Conservation (phyloP, 2,329 filamentous ascomycete species). For the Thermothelomyces thermophilus region DNA sequence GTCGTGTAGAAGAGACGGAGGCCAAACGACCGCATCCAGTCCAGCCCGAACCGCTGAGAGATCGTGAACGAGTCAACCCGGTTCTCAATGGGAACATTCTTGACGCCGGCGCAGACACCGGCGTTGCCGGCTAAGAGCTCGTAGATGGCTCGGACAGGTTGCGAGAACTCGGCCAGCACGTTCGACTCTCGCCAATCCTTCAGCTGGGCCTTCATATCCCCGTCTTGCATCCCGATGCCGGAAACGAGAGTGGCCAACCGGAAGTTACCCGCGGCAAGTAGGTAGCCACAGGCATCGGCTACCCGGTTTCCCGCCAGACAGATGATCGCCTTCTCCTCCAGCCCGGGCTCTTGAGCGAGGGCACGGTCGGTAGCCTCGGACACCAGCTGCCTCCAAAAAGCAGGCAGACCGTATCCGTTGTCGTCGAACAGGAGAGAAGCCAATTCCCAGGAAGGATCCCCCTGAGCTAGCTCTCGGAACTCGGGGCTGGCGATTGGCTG, state of each 20-base stretch:
- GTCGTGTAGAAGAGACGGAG: conserved; percentile 86
- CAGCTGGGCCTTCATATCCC: conserved; percentile 73
- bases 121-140: conserved; percentile 84
- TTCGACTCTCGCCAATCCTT: conserved; percentile 77
- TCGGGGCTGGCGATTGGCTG: conserved; percentile 2
- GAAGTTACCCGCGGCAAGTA: conserved; percentile 70
- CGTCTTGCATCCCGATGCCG: conserved; percentile 71
- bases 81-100: conserved; percentile 68
- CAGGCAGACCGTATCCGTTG: conserved; percentile 52
- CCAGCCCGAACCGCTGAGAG: conserved; percentile 73
- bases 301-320: conserved; percentile 73
- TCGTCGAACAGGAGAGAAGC: conserved; percentile 81
- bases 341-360: conserved; percentile 52
- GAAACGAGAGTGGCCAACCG: conserved; percentile 79
- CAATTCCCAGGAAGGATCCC: conserved; percentile 80
- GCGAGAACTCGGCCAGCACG: conserved; percentile 78
- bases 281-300: conserved; percentile 71
- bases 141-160: conserved; percentile 79
- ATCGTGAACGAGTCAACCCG: conserved; percentile 74
- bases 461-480: conserved; percentile 27
- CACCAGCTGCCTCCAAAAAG: conserved; percentile 61
- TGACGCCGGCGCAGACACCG: conserved; percentile 73
- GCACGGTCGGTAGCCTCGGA: conserved; percentile 50
- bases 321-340: conserved; percentile 78
- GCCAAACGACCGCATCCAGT: conserved; percentile 92